phyloP scores from a whole-genome alignment of 140 eudicot species.

The Bidens hawaiensis region DNA sequence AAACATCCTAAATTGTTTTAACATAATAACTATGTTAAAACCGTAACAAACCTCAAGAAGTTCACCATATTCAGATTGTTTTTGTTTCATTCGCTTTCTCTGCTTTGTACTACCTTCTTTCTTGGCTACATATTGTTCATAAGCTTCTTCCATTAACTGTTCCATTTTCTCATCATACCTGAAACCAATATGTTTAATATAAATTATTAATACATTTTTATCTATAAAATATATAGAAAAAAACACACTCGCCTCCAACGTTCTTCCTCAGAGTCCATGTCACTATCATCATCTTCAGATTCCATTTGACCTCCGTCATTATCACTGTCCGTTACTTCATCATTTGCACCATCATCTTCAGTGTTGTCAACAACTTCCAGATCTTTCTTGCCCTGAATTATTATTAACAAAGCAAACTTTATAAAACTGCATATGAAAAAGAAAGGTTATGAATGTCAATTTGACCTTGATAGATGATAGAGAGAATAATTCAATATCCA shows the following conservation, averaged over 20 bases:
- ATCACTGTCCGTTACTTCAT: constrained; percentile 47
- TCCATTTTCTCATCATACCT: constrained; percentile 78
- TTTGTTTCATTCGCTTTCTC: constrained; percentile 67
- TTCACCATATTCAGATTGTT: constrained; percentile 43
- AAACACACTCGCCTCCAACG: constrained; percentile 44
- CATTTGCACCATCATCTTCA: constrained; percentile 51
- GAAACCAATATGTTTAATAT: neutral
- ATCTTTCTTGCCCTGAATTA: constrained; percentile 74
- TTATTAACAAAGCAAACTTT: neutral
- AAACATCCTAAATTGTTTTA: too few species aligned
- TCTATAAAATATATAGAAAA: too few species aligned
- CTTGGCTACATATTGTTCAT: constrained; percentile 56
- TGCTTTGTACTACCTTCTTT: constrained; percentile 74
- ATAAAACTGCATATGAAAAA: neutral
- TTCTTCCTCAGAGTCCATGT: constrained; percentile 81
- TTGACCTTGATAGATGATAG: constrained; percentile 74
- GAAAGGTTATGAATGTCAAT: neutral
- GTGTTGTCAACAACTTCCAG: constrained; percentile 67
- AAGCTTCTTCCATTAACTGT: constrained; percentile 70
- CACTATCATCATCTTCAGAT: constrained; percentile 39
- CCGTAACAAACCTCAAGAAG: constrained; percentile 64
- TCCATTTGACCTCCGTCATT: constrained; percentile 40
- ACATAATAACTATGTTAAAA: neutral
- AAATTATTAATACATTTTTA: neutral
- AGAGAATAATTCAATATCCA: constrained; percentile 66